Base-by-base conservation (phyloP, 345 rosid genomes). In the Gossypium arboreum region DNA sequence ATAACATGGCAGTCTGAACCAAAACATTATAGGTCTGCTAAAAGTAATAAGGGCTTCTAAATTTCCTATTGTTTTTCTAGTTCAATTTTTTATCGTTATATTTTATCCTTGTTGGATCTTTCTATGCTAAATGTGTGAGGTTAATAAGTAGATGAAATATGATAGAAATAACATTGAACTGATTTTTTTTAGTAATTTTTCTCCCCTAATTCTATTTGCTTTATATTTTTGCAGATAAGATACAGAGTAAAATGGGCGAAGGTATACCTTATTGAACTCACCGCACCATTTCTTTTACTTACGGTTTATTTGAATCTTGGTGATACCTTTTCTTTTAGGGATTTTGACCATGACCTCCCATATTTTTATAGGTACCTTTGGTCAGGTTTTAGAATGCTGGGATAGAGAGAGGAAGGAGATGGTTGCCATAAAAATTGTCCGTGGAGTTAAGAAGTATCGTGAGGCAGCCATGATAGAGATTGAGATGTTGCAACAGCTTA, bases 401-500 rank as follows among this genome's bases (percentile, higher is more conserved):
- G 98, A 91, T 72, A 82, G 84, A 71, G 90, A 90, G 81, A 88
- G 71, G 78, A 89, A 90, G 68, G 98, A 93, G 75, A 77, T 86
- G 47, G 98, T 93, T 34, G 98, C 98, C 34, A 90, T 93, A 61
- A 93, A 93, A 86, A 84, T 91, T 73, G 92, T 93, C 60, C 89
- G 97, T 22, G 87, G 91, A 48, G 81, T 91, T 68, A 83, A 83
- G 77, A 93, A 93, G 83, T 91, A 91, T 78, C 90, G 92, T 47
- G 98, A 91, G 71, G 98, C 98, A 67, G 98, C 98, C 70, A 84
- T 91, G 94, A 90, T 93, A 15, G 97, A 93, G 81, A 86, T 93
- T 76, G 95, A 89, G 18, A 85, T 91, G 70, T 76, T 91, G 80
- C 95, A 90, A 80, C 86, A 86, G 80, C 88, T 93, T 73, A 84